Base-by-base conservation (phyloP, 441 rosid species). In the Brassica balearica region DNA sequence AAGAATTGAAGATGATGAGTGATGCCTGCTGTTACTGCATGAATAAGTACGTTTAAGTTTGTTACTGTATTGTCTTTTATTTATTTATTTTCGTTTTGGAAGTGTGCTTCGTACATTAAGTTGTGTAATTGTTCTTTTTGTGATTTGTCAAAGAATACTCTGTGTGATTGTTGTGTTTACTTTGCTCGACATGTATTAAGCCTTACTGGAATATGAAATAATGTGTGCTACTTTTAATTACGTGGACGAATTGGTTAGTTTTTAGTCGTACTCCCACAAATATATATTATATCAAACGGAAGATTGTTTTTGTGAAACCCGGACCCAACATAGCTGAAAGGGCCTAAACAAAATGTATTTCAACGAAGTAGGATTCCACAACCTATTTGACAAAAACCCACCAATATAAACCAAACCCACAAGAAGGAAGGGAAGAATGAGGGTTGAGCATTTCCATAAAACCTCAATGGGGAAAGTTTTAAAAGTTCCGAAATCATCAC, bases 41-140 rank as follows among this genome's bases (percentile, higher is more conserved):
- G 66, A 53, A 55, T 41, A 71, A 77, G 17, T 77, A 71, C 46
- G 51, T 3, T 65, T 10, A 48, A 65, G 51, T 56, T 17, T 67
- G 22, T 60, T 67, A 11, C 46, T 12, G 0, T 53, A 15, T 53
- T 7, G n/a, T 20, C 3, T 22, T 27, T 23, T 12, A 68, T 46
- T 64, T 65, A 29, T 55, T 2, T 29, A 0, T 19, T 56, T 69
- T 19, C 19, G 27, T 10, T 55, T 53, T 19, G 14, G 12, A 59
- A 8, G 36, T 59, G 36, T 59, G 53, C 65, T 65, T 22, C 9
- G 7, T 8, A n/a, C 6, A 34, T 41, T 46, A 46, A 29, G 63
- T 53, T 53, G 22, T 53, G 59, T 55, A 22, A 15, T 17, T 55
- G 20, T 55, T 55, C 10, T 55, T 55, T 15, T 17, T 55, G 60